Evolutionary conservation across 495 filamentous ascomycete species (phyloP).

Genomic region (Elaphomyces granulatus): DNA sequence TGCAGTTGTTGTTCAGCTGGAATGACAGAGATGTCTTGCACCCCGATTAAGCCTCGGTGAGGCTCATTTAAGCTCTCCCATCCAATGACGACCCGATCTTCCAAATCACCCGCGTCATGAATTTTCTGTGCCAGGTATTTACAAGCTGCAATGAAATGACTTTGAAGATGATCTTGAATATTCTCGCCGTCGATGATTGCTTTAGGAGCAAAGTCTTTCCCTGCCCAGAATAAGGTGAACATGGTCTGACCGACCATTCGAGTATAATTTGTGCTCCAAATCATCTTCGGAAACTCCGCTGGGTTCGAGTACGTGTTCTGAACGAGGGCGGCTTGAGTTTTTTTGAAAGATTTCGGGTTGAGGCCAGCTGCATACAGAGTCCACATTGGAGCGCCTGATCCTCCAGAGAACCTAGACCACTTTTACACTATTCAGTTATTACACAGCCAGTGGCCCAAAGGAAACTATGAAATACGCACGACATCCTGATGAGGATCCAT

Average conservation of each 20-base stretch:
- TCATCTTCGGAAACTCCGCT: conserved; percentile 89
- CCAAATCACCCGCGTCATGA: conserved; percentile 79
- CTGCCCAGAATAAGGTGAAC: conserved; percentile 89
- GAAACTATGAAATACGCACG: conserved; percentile 33
- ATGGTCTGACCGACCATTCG: conserved; percentile 79
- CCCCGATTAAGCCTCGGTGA: conserved; percentile 77
- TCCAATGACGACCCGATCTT: conserved; percentile 77
- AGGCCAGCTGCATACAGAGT: conserved; percentile 88
- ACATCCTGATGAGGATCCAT: conserved; percentile 99
- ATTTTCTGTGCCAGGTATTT: conserved; percentile 70
- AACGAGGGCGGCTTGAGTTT: conserved; percentile 83
- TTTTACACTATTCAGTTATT: conserved; percentile 18
- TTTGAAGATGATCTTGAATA: conserved; percentile 91
- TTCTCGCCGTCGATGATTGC: conserved; percentile 90
- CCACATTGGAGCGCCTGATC: conserved; percentile 95
- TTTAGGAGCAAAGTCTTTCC: conserved; percentile 84
- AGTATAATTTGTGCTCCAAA: conserved; percentile 95
- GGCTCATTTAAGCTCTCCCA: conserved; percentile 97
- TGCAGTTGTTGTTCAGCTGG: conserved; percentile 82
- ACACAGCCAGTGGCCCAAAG: neutral
- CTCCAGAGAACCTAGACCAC: conserved; percentile 91
- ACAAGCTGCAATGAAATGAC: conserved; percentile 72
- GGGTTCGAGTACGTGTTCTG: conserved; percentile 90
- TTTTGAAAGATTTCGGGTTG: conserved; percentile 68
- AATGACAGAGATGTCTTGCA: conserved; percentile 66